Conservation (phyloP, 1,284 basidiomycete species). For the Leccinum solheimii region DNA sequence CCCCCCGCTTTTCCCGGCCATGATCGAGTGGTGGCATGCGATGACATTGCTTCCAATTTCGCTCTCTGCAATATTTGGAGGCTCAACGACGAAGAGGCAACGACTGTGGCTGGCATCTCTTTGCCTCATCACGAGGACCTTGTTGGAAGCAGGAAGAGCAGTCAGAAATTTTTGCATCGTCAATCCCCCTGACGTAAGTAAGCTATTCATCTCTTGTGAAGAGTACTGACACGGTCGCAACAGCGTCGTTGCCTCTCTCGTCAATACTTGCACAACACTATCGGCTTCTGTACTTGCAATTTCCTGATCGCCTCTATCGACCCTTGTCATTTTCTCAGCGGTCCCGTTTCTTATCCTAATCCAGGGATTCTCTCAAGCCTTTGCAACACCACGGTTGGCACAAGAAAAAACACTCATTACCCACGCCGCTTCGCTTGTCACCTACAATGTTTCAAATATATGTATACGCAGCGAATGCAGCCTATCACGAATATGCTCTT, state of each 20-base stretch:
- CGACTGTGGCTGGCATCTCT: constrained; percentile 45
- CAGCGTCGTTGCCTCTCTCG: background rate
- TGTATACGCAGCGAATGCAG: too few relatives aligned
- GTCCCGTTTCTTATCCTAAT: too few relatives aligned
- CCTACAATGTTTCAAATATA: too few relatives aligned
- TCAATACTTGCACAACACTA: constrained; percentile 3
- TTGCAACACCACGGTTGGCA: too few relatives aligned
- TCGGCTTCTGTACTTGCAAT: too few relatives aligned
- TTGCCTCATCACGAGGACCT: constrained; percentile 37
- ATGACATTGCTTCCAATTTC: constrained; percentile 37
- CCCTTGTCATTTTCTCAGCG: too few relatives aligned
- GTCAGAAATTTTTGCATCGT: constrained; percentile 34
- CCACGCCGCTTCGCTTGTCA: too few relatives aligned
- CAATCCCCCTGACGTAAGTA: constrained; percentile 31
- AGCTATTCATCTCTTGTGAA: background rate
- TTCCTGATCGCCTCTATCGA: too few relatives aligned
- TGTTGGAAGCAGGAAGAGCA: constrained; percentile 37
- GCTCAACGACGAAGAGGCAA: constrained; percentile 63
- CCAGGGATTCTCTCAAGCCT: too few relatives aligned
- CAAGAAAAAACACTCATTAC: too few relatives aligned
- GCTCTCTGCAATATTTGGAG: constrained; percentile 52
- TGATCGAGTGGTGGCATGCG: constrained; percentile 25
- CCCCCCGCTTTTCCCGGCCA: constrained; percentile 22
- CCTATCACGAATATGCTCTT: too few relatives aligned
- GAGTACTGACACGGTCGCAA: background rate